These are phyloP conservation scores for Amylocystis lapponica DNA, from an alignment of 768 basidiomycete species.

Conservation along the genomic window DNA sequence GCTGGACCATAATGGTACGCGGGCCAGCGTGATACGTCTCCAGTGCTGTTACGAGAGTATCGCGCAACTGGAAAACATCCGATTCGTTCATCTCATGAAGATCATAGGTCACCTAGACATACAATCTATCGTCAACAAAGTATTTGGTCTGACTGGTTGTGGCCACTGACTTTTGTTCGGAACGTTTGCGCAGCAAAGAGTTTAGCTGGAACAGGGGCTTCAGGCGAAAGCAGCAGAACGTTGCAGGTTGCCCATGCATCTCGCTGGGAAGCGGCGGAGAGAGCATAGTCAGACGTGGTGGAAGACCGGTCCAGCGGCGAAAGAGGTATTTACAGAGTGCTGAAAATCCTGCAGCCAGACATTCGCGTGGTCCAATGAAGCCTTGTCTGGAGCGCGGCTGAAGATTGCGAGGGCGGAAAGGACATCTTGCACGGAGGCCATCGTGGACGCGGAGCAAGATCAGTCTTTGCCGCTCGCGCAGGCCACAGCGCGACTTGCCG, in stretches of 20 bases:
- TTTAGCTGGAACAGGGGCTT: constrained; percentile 74
- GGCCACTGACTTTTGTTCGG: constrained; percentile 83
- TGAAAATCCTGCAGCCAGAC: constrained; percentile 98
- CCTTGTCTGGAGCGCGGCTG: constrained; percentile 74
- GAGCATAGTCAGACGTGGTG: constrained; percentile 60
- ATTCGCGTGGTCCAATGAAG: constrained; percentile 81
- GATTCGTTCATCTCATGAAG: constrained; percentile 76
- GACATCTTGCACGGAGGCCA: constrained; percentile 68
- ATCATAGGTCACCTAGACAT: constrained; percentile 93
- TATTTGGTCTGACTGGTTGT: no score
- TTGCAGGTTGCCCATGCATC: constrained; percentile 98
- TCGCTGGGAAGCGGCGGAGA: constrained; percentile 65
- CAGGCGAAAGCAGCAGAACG: constrained; percentile 76
- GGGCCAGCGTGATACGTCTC: constrained; percentile 70
- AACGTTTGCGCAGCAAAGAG: constrained; percentile 97
- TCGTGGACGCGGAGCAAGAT: constrained; percentile 23
- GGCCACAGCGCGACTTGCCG: no score
- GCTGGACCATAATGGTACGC: constrained; percentile 78
- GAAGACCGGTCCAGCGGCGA: constrained; percentile 39
- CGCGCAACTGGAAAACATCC: constrained; percentile 74
- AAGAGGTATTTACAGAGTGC: constrained; percentile 93
- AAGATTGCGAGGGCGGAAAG: constrained; percentile 78
- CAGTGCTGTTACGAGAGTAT: constrained; percentile 79
- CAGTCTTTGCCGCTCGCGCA: no score
- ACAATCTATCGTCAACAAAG: constrained; percentile 2